phyloP scores from a whole-genome alignment of 768 basidiomycete species.

The Leccinum rimulosum region DNA sequence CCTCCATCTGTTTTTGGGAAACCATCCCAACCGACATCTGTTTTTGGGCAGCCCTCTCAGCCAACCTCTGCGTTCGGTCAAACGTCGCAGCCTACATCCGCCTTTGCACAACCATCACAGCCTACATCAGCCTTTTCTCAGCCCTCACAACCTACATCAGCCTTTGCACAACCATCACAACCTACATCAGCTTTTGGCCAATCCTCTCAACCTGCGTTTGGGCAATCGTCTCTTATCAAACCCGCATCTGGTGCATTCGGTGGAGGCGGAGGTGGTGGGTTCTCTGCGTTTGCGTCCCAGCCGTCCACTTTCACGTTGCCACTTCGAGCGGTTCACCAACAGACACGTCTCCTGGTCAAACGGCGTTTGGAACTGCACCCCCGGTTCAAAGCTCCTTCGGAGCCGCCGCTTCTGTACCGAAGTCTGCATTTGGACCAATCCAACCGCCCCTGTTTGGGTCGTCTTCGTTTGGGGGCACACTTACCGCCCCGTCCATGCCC shows the following conservation, averaged over 20 bases:
- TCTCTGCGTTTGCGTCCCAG: conserved; percentile 51
- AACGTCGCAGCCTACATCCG: conserved; percentile 26
- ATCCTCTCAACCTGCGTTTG: conserved; percentile 34
- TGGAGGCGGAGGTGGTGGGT: conserved; percentile 42
- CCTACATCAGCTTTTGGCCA: conserved; percentile 35
- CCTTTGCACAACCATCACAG: conserved; percentile 30
- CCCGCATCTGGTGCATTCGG: conserved; percentile 53
- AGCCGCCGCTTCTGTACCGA: conserved; percentile 5
- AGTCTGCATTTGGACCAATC: conserved; percentile 18
- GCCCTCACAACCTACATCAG: conserved; percentile 32
- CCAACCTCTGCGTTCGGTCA: conserved; percentile 38
- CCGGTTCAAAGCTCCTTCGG: conserved; percentile 23
- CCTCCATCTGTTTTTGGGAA: conserved; percentile 33
- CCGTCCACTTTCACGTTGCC: conserved; percentile 39
- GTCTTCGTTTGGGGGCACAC: conserved; percentile 14
- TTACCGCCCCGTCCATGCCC: conserved; percentile 17
- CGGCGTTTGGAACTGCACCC: conserved; percentile 19
- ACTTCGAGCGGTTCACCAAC: conserved; percentile 5
- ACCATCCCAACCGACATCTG: conserved; percentile 33
- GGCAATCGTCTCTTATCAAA: conserved; percentile 43
- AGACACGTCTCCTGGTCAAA: conserved; percentile 13
- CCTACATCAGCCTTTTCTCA: conserved; percentile 28
- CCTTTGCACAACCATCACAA: conserved; percentile 30
- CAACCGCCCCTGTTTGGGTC: conserved; percentile 29
- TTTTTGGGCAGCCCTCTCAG: conserved; percentile 35